Evolutionary conservation across 441 rosid genomes (phyloP).

Genomic region (Raphanus hybrid): DNA sequence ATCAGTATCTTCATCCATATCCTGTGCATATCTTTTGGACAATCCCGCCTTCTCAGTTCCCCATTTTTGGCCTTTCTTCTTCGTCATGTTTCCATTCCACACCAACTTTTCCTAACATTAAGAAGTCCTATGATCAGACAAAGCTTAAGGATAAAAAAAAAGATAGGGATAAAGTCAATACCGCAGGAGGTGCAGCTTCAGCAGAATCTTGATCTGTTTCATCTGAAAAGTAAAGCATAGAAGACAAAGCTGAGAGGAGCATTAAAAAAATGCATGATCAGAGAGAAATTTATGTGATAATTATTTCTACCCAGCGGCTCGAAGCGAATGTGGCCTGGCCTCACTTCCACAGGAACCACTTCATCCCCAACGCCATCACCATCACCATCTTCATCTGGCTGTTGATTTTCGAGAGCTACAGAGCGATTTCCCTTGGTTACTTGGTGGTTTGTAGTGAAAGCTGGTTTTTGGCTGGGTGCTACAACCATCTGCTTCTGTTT

Average conservation of each 20-base stretch:
- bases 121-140: background rate
- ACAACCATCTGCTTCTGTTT: slow-evolving; percentile 36
- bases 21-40: slow-evolving; percentile 52
- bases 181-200: slow-evolving; percentile 57
- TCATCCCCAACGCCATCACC: slow-evolving; percentile 24
- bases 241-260: no score
- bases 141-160: slow-evolving; percentile 12
- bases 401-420: slow-evolving; percentile 38
- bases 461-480: slow-evolving; percentile 48
- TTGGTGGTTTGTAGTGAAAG: slow-evolving; percentile 42
- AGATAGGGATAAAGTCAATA: slow-evolving; percentile 43
- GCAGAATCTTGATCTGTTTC: slow-evolving; percentile 50
- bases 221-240: slow-evolving; percentile 38
- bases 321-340: no score
- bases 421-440: slow-evolving; percentile 40
- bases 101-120: slow-evolving; percentile 57
- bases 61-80: slow-evolving; percentile 96
- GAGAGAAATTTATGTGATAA: no score
- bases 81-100: slow-evolving; percentile 90
- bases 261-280: no score
- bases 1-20: slow-evolving; percentile 50
- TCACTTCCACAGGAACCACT: no score
- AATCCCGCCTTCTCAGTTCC: slow-evolving; percentile 70
- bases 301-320: no score
- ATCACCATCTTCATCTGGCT: slow-evolving; percentile 37